Evolutionary conservation across 306 rosid genomes (phyloP), one percentile per base, ranked within the genome.

Genomic region (Vigna unguiculata): DNA sequence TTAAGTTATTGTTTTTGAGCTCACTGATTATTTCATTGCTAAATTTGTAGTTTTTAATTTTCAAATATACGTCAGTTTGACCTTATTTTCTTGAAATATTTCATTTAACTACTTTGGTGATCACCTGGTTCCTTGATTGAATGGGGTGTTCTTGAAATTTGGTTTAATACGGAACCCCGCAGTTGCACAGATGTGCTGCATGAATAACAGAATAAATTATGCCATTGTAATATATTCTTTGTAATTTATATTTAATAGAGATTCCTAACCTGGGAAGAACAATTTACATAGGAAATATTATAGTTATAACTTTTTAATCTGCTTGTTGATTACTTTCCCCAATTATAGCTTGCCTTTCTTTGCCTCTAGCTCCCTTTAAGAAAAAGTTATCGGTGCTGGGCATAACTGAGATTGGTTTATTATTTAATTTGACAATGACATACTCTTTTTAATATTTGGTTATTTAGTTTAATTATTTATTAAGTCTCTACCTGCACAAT

Each of bases 41-140:
- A 15, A 71, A 25, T 16, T n/a, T 54, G 6, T 64, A n/a, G 64
- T 67, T 17, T 78, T 72, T 55, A 70, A 43, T 47, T 49, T 80
- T 52, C 48, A 17, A 72, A n/a, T 46, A 48, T 28, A 34, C 57
- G 20, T n/a, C 24, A 32, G 38, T 49, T 4, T 81, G 30, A 2
- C 21, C 15, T 60, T 45, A 8, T 43, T 20, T 51, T 67, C 30
- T 16, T 19, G 53, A 55, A 51, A 43, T 41, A 46, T 12, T 72
- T 57, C 17, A 32, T 64, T 55, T 14, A 16, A 20, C 38, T 13
- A 19, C 62, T 34, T 47, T 10, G 69, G 16, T 70, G 19, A 49
- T 62, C 25, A 25, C 58, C 57, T 43, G 48, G 30, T 16, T 48
- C 45, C 55, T 49, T 55, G 17, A 51, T 43, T 41, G 46, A 45